Conservation (phyloP, 1,284 basidiomycete species). For the Pseudozyma thailandica region DNA sequence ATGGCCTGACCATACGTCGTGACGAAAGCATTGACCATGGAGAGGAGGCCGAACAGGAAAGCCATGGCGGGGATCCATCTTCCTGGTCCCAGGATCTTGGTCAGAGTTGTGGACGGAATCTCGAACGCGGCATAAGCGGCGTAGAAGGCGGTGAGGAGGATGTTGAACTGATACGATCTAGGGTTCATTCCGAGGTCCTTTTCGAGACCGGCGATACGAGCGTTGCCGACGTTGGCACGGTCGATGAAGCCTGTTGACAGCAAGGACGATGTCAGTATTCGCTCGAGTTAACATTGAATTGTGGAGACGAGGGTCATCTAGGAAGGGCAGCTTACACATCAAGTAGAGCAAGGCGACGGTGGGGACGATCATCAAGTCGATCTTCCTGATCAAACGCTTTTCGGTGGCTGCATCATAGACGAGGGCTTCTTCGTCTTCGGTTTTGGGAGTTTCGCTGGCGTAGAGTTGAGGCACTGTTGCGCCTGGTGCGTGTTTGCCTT, state of each 20-base stretch:
- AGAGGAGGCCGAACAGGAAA: slow-evolving; percentile 45
- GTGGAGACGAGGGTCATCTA: too few relatives aligned
- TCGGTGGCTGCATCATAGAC: slow-evolving; percentile 70
- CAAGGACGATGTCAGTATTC: slow-evolving; percentile 2
- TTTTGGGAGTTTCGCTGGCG: slow-evolving; percentile 13
- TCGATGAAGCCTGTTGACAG: too few relatives aligned
- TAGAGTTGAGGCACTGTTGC: slow-evolving; percentile 12
- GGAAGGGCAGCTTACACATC: slow-evolving; percentile 28
- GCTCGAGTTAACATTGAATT: too few relatives aligned
- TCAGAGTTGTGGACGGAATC: slow-evolving; percentile 76
- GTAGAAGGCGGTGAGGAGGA: slow-evolving; percentile 56
- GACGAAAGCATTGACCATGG: slow-evolving; percentile 63
- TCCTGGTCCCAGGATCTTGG: slow-evolving; percentile 69
- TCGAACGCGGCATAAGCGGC: slow-evolving; percentile 56
- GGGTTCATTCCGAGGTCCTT: slow-evolving; percentile 54
- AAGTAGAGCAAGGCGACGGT: slow-evolving; percentile 52
- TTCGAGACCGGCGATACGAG: slow-evolving; percentile 55
- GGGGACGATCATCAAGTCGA: slow-evolving; percentile 59
- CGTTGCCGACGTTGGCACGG: slow-evolving; percentile 59
- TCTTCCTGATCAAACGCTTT: slow-evolving; percentile 49
- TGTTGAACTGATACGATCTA: slow-evolving; percentile 51
- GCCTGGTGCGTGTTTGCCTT: slow-evolving; percentile 3
- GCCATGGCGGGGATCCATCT: slow-evolving; percentile 67
- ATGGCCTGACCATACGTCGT: slow-evolving; percentile 64
- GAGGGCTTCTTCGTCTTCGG: slow-evolving; percentile 1